These are phyloP conservation scores for Podospora anserina DNA, from an alignment of 495 filamentous ascomycete genomes.

Conservation along the genomic window DNA sequence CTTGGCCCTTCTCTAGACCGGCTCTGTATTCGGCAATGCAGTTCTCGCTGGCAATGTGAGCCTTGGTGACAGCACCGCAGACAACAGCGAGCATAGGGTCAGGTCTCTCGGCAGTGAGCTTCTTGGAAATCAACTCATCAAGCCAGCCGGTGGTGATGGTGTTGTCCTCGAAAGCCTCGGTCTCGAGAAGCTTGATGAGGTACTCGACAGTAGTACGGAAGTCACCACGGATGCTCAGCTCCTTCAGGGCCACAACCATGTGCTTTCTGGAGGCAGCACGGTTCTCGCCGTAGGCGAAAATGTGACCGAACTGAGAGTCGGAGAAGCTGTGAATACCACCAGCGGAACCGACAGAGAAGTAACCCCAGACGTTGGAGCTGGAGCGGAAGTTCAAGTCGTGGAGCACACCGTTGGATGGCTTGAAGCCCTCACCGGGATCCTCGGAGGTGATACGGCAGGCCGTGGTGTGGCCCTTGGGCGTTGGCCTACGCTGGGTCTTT, in stretches of 20 bases:
- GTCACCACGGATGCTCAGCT: slow-evolving; percentile 98
- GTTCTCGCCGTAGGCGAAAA: slow-evolving; percentile 98
- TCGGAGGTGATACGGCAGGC: slow-evolving; percentile 99
- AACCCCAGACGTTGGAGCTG: slow-evolving; percentile 99
- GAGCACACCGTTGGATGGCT: slow-evolving; percentile 97
- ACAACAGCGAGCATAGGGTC: slow-evolving; percentile 88
- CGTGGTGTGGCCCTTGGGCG: slow-evolving; percentile 93
- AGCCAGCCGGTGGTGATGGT: slow-evolving; percentile 99
- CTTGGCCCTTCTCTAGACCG: slow-evolving; percentile 95
- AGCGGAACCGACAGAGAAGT: slow-evolving; percentile 96
- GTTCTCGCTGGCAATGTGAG: slow-evolving; percentile 84
- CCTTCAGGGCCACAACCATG: slow-evolving; percentile 98
- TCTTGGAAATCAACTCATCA: slow-evolving; percentile 96
- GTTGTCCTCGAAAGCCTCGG: slow-evolving; percentile 96
- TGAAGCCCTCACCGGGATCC: slow-evolving; percentile 98
- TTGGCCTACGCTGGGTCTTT: slow-evolving; percentile 80
- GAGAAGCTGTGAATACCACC: slow-evolving; percentile 99
- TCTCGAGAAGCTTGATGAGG: slow-evolving; percentile 97
- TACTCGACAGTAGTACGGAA: slow-evolving; percentile 99
- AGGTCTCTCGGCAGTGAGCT: slow-evolving; percentile 92
- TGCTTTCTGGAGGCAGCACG: slow-evolving; percentile 93
- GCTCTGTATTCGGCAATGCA: slow-evolving; percentile 82
- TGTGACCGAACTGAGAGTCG: slow-evolving; percentile 98
- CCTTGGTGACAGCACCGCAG: slow-evolving; percentile 91
- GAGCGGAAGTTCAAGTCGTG: slow-evolving; percentile 98